Evolutionary conservation across 176 grass and related monocot species (phyloP), one percentile per base, ranked within the genome.

Genomic region (Canna indica): DNA sequence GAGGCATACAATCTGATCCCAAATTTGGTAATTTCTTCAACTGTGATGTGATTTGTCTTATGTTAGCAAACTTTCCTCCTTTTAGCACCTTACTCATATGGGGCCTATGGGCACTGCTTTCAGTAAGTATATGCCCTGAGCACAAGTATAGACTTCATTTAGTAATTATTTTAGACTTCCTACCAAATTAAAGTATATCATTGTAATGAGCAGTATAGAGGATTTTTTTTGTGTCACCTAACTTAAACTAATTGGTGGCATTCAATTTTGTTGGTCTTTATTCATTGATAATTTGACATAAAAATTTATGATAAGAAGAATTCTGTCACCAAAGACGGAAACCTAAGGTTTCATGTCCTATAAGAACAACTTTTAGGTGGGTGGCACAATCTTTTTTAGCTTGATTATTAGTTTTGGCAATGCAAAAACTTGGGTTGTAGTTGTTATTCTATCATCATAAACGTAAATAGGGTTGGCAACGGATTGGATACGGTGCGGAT

Each of bases 1-100:
- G 83, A 91, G 62, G 88, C 88, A 17, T 96, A 89, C 83, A 90
- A 91, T 83, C 72, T 91, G 50, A 63, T 90, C 79, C 93, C 88
- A 77, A 91, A 91, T 87, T 75, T 96, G 82, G 93, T 83, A 81
- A 90, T 73, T 83, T 34, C 73, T 71, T 59, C 24, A 66, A 47
- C 41, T 61, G 48, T 73, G 12, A 56, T 36, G 42, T 79, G 36
- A 59, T 31, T 24, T 57, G 30, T 72, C 56, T 72, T 18, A 53
- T n/a, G n/a, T 59, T 70, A 38, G 18, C 35, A 47, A 39, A 60
- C 4, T 30, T 29, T 60, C 27, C 58, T 60, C 26, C 8, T 24
- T 29, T 33, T 24, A 38, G 5, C 18, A 38, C 4, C 18, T n/a
- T 66, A 10, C 13, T 62, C 28, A 29, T 16, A 38, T 3, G n/a